phyloP scores from a whole-genome alignment of 2,329 filamentous ascomycete species.

The Hypoxylon rubiginosum region DNA sequence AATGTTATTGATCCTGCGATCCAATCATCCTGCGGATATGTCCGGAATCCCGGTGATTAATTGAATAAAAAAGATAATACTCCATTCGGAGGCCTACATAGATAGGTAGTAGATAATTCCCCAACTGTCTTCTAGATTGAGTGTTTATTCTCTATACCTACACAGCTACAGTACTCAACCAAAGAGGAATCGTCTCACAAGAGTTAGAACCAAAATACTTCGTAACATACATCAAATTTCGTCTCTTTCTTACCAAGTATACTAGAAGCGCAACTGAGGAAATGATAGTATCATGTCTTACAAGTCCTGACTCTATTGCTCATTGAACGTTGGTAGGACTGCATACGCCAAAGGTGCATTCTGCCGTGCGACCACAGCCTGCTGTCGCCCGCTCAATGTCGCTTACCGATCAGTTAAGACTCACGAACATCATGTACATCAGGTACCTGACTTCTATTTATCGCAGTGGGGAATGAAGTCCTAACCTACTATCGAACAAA shows the following conservation, averaged over 20 bases:
- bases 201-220: too few relatives aligned
- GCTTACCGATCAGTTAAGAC: slow-evolving; percentile 11
- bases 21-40: slow-evolving; percentile 14
- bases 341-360: slow-evolving; percentile 34
- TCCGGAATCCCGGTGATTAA: neutral
- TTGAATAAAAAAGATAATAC: neutral
- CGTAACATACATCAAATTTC: neutral
- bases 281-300: slow-evolving; percentile 9
- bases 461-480: slow-evolving; percentile 13
- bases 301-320: slow-evolving; percentile 24
- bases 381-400: slow-evolving; percentile 9
- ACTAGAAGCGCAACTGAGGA: neutral
- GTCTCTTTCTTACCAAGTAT: neutral
- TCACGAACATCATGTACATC: slow-evolving; percentile 13
- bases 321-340: slow-evolving; percentile 26
- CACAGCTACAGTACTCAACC: too few relatives aligned
- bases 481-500: neutral
- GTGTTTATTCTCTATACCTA: neutral
- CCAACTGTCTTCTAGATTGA: neutral
- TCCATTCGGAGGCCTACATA: neutral
- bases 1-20: slow-evolving; percentile 4
- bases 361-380: slow-evolving; percentile 20
- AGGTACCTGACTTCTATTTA: neutral
- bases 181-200: neutral
- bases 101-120: neutral